Percentiles rank a stretch among this genome's conserved stretches.
phyloP scores from a whole-genome alignment of 441 rosid genomes.

The Arabidopsis lyrata region DNA sequence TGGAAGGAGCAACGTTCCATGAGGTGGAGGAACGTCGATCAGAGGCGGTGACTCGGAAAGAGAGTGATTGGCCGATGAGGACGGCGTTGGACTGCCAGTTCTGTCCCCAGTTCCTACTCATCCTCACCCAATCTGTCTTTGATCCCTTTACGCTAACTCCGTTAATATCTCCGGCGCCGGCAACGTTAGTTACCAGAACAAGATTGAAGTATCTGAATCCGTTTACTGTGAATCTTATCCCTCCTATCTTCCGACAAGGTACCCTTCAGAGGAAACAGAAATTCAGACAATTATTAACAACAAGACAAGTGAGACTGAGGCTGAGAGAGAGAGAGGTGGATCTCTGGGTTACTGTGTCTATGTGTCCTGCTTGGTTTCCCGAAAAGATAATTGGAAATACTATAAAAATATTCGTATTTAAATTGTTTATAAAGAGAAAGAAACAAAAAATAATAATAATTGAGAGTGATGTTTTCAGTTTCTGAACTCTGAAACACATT shows the following conservation, averaged over 20 bases:
- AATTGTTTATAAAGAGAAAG: no score
- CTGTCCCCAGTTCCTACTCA: conserved; percentile 85
- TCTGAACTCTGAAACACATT: conserved; percentile 17
- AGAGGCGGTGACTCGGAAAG: conserved; percentile 64
- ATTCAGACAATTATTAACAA: conserved; percentile 29
- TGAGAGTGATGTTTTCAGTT: conserved; percentile 38
- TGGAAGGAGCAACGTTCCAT: conserved; percentile 57
- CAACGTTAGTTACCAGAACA: conserved; percentile 67
- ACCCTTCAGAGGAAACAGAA: conserved; percentile 47
- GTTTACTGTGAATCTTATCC: conserved; percentile 72
- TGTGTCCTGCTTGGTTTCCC: conserved; percentile 39
- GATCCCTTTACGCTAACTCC: conserved; percentile 63
- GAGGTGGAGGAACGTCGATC: conserved; percentile 69
- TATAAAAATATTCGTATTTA: not conserved
- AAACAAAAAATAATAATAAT: not conserved
- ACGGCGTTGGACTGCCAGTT: conserved; percentile 74
- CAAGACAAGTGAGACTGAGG: conserved; percentile 11
- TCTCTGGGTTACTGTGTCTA: conserved; percentile 25
- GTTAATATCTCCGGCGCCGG: conserved; percentile 67
- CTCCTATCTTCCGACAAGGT: conserved; percentile 73
- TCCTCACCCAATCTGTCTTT: conserved; percentile 59
- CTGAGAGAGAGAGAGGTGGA: not conserved
- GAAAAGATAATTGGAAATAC: conserved; percentile 27
- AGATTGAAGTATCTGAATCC: conserved; percentile 79
- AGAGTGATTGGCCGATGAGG: conserved; percentile 63